These are phyloP conservation scores for Lathyrus aphaca DNA, from an alignment of 306 rosid genomes.

Conservation along the genomic window DNA sequence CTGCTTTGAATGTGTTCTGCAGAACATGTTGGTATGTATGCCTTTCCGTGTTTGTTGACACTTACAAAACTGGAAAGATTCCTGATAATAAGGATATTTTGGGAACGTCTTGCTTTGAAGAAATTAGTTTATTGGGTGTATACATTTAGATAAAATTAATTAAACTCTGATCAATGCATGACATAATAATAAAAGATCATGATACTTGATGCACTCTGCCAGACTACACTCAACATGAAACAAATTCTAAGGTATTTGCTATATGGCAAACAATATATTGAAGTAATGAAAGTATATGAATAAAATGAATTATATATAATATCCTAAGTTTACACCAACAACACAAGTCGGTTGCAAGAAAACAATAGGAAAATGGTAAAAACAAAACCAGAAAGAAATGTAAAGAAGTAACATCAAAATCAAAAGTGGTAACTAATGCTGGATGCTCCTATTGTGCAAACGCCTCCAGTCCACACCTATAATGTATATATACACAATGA, in stretches of 20 bases:
- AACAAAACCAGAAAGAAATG: constrained; percentile 1
- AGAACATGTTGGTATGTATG: too few relatives aligned
- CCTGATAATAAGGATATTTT: too few relatives aligned
- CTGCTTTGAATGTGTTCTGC: too few relatives aligned
- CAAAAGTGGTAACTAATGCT: constrained; percentile 35
- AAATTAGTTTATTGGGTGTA: neutral
- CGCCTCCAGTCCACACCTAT: constrained; percentile 37
- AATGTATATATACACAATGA: constrained; percentile 41
- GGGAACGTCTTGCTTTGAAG: constrained; percentile 8
- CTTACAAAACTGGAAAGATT: too few relatives aligned
- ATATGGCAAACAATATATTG: neutral
- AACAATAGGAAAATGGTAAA: constrained; percentile 16
- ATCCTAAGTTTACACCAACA: constrained; percentile 38
- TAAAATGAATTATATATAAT: constrained; percentile 32
- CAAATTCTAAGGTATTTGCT: neutral
- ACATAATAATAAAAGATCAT: neutral
- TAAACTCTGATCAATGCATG: too few relatives aligned
- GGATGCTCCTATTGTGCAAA: constrained; percentile 42
- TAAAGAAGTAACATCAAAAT: constrained; percentile 14
- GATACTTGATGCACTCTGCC: too few relatives aligned
- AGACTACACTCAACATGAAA: neutral
- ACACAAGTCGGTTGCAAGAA: constrained; percentile 34
- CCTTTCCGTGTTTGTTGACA: too few relatives aligned
- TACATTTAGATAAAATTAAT: neutral
- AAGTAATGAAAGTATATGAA: neutral